phyloP scores from a whole-genome alignment of 1,284 basidiomycete genomes.

The Cutaneotrichosporon sp. region DNA sequence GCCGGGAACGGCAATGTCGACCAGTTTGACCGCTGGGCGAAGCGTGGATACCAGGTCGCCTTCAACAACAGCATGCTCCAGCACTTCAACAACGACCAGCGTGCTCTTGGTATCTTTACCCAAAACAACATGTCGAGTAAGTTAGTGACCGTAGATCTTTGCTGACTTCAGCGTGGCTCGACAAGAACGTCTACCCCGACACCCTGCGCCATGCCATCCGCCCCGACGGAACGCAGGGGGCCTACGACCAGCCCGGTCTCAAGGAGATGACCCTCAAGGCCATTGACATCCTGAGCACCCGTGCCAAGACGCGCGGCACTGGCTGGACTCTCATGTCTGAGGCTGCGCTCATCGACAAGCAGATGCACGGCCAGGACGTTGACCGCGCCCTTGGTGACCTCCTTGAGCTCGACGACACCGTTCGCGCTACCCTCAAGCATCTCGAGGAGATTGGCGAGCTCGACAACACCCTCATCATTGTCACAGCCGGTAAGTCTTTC shows the following conservation, averaged over 20 bases:
- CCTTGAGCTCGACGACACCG: slow-evolving; percentile 50
- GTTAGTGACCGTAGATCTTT: no score
- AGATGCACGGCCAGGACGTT: slow-evolving; percentile 48
- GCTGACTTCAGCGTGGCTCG: no score
- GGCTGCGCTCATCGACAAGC: slow-evolving; percentile 50
- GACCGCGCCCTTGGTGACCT: slow-evolving; percentile 50
- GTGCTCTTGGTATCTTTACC: slow-evolving; percentile 49
- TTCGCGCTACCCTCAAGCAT: slow-evolving; percentile 46
- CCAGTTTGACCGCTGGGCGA: slow-evolving; percentile 44
- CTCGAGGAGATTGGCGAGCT: slow-evolving; percentile 48
- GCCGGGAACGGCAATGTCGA: slow-evolving; percentile 43
- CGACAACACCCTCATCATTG: slow-evolving; percentile 49
- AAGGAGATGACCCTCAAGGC: slow-evolving; percentile 52
- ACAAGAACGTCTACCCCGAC: slow-evolving; percentile 47
- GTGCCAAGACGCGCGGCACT: slow-evolving; percentile 42
- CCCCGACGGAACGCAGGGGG: slow-evolving; percentile 33
- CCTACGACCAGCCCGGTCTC: slow-evolving; percentile 48
- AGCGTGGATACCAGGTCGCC: slow-evolving; percentile 47
- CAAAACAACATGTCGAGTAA: slow-evolving; percentile 47
- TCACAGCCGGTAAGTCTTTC: no score
- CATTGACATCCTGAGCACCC: slow-evolving; percentile 46
- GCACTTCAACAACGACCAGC: slow-evolving; percentile 39
- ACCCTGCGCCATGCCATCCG: slow-evolving; percentile 34
- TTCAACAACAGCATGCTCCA: slow-evolving; percentile 45
- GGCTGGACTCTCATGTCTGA: slow-evolving; percentile 50